These are phyloP conservation scores for Calonectria naviculata DNA, from an alignment of 2,329 filamentous ascomycete species.

Conservation along the genomic window DNA sequence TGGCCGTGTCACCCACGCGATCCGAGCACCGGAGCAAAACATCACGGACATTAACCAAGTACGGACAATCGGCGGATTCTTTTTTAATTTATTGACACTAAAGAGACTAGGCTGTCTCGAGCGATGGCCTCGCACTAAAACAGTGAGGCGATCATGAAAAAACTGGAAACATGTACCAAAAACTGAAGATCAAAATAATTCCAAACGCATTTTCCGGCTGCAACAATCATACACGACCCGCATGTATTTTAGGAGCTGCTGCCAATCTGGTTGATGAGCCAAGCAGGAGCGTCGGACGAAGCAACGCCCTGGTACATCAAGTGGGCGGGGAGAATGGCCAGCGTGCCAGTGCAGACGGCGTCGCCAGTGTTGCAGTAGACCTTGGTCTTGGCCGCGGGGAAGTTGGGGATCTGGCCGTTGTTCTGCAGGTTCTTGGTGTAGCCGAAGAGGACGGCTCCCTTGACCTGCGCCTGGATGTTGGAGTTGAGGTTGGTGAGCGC, in stretches of 20 bases:
- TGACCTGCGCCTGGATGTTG: constrained; percentile 47
- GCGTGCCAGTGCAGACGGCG: constrained; percentile 49
- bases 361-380: constrained; percentile 53
- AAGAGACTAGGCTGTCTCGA: not conserved
- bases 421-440: constrained; percentile 58
- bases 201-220: not conserved
- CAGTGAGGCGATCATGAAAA: not conserved
- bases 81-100: not conserved
- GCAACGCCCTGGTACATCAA: constrained; percentile 24
- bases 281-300: not conserved
- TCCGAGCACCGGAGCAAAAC: not conserved
- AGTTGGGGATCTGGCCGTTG: constrained; percentile 50
- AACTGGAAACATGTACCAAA: not conserved
- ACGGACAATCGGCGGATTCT: not conserved
- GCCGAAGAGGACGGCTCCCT: constrained; percentile 51
- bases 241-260: not conserved
- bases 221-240: not conserved
- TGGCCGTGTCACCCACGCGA: too few relatives aligned
- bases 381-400: constrained; percentile 45
- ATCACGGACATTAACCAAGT: not conserved
- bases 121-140: not conserved
- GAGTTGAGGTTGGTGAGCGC: constrained; percentile 48
- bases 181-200: not conserved
- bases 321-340: constrained; percentile 49
- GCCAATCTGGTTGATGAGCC: constrained; percentile 5